Evolutionary conservation across 176 grass and related monocot genomes (phyloP).

Genomic region (Stipa capillata): DNA sequence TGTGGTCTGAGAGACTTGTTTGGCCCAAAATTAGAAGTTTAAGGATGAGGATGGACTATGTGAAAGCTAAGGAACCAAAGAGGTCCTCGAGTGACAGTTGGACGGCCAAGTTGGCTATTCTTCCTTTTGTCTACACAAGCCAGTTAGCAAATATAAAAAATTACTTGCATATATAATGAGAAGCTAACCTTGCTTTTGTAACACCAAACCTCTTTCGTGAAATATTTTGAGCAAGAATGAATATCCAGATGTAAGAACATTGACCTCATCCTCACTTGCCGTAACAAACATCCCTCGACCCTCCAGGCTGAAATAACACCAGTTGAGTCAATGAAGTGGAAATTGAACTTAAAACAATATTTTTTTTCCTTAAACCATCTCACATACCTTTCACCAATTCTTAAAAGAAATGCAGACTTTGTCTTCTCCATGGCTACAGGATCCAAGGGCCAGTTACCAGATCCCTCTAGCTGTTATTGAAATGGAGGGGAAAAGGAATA

Average conservation of each 20-base stretch:
- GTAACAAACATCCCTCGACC: slow-evolving; percentile 58
- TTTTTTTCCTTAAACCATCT: slow-evolving; percentile 11
- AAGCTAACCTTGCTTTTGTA: slow-evolving; percentile 63
- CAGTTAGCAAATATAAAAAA: neutral
- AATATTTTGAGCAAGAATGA: slow-evolving; percentile 86
- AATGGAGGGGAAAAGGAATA: neutral
- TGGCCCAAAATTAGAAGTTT: too few species aligned
- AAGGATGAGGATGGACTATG: too few species aligned
- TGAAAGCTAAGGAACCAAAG: too few species aligned
- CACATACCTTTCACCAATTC: slow-evolving; percentile 90
- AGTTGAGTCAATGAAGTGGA: slow-evolving; percentile 7
- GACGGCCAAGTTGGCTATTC: too few species aligned
- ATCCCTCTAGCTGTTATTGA: slow-evolving; percentile 75
- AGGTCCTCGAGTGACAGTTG: too few species aligned
- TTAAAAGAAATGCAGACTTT: slow-evolving; percentile 87
- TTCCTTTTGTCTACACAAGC: neutral
- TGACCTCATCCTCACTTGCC: slow-evolving; percentile 83
- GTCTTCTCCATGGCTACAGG: slow-evolving; percentile 79
- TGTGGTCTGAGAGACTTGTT: too few species aligned
- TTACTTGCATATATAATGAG: neutral
- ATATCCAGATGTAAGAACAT: slow-evolving; percentile 83
- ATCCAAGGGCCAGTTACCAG: slow-evolving; percentile 96
- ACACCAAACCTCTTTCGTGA: slow-evolving; percentile 63
- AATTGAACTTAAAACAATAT: neutral
- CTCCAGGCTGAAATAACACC: slow-evolving; percentile 55